These are phyloP conservation scores for Paramecium tetraurelia DNA, from an alignment of 73 alveolate species.

Conservation along the genomic window DNA sequence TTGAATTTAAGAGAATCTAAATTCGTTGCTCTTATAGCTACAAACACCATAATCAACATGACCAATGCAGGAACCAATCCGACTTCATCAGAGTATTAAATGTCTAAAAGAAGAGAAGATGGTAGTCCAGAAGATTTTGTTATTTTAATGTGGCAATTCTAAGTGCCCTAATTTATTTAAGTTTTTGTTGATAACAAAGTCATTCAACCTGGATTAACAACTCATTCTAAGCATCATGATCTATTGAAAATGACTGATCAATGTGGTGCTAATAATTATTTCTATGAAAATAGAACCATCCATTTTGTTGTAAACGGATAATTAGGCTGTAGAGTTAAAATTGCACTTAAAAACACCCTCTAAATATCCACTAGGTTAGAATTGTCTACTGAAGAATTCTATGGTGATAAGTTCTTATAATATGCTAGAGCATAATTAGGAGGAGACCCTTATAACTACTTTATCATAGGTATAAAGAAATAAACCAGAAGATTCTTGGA, in stretches of 20 bases:
- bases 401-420: conserved; percentile 2
- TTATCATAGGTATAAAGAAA: neutral
- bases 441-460: conserved; percentile 45
- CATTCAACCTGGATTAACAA: conserved; percentile 18
- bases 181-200: neutral
- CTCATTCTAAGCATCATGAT: neutral
- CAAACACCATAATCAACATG: neutral
- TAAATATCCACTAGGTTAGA: neutral
- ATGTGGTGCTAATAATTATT: conserved; percentile 62
- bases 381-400: neutral
- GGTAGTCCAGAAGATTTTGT: conserved; percentile 11
- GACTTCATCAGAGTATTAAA: neutral
- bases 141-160: neutral
- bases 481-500: neutral
- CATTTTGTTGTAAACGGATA: conserved; percentile 50
- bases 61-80: conserved; percentile 45
- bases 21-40: conserved; percentile 26
- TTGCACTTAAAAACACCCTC: conserved; percentile 3
- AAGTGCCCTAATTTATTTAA: neutral
- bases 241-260: neutral
- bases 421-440: conserved; percentile 34
- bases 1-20: conserved; percentile 52
- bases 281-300: conserved; percentile 40
- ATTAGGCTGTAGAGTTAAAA: conserved; percentile 11
- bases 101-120: neutral